Evolutionary conservation across 192 early-diverging fungal genomes (phyloP).

Genomic region (Paraglomus occultum): DNA sequence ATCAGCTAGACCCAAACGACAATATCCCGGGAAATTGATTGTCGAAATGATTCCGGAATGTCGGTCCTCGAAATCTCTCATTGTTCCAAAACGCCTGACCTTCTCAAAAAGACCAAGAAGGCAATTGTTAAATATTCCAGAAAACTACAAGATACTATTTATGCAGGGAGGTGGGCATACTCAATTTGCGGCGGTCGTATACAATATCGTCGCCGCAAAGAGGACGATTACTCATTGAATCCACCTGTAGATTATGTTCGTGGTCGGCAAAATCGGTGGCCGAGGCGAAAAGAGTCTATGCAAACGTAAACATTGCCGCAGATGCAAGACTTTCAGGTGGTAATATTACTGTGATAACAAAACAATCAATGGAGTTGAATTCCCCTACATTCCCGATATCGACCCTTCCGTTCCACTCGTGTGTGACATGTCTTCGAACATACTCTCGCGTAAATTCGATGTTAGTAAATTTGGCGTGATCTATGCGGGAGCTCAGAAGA

Average conservation of each 20-base stretch:
- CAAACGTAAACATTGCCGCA: constrained; percentile 73
- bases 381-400: constrained; percentile 52
- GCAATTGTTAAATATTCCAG: constrained; percentile 73
- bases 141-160: constrained; percentile 89
- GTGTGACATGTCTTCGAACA: constrained; percentile 89
- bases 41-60: constrained; percentile 81
- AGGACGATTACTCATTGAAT: constrained; percentile 27
- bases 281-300: constrained; percentile 84
- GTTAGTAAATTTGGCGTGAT: constrained; percentile 83
- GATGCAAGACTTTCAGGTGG: constrained; percentile 62
- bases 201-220: constrained; percentile 80
- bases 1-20: constrained; percentile 85
- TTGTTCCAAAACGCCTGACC: constrained; percentile 79
- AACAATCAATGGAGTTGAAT: constrained; percentile 96
- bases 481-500: constrained; percentile 98
- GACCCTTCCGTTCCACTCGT: constrained; percentile 73
- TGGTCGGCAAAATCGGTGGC: constrained; percentile 88
- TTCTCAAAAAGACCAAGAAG: constrained; percentile 74
- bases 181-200: constrained; percentile 87
- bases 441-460: constrained; percentile 76
- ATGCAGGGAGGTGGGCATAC: constrained; percentile 95
- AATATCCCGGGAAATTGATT: constrained; percentile 93
- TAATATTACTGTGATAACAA: constrained; percentile 97
- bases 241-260: constrained; percentile 81
- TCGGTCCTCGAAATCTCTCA: constrained; percentile 97